Percentiles rank a stretch among this genome's conserved stretches.
Evolutionary conservation across 306 rosid species (phyloP).

Genomic region (Quercus bicolor): DNA sequence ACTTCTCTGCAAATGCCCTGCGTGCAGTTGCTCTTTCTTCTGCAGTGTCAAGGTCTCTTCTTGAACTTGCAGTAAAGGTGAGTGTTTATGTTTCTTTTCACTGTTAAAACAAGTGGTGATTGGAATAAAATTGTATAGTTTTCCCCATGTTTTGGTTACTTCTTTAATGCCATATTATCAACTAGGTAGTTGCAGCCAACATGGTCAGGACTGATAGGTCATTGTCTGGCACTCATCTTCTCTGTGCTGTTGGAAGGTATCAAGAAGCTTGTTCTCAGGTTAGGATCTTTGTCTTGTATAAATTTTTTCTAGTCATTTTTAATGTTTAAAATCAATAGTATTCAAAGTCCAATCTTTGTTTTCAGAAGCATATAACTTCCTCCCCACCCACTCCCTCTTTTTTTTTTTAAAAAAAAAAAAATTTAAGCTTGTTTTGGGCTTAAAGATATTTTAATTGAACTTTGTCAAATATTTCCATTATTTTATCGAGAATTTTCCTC

Average conservation of each 20-base stretch:
- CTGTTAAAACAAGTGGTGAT: slow-evolving; percentile 17
- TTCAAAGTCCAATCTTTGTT: not conserved
- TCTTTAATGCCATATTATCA: slow-evolving; percentile 1
- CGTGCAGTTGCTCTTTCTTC: slow-evolving; percentile 98
- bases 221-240: slow-evolving; percentile 94
- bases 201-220: slow-evolving; percentile 99
- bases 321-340: not conserved
- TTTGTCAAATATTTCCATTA: not conserved
- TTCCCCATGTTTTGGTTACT: slow-evolving; percentile 18
- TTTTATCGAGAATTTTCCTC: not conserved
- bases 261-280: slow-evolving; percentile 99
- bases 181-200: slow-evolving; percentile 97
- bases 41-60: slow-evolving; percentile 88
- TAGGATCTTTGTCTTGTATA: slow-evolving; percentile 11
- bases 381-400: not conserved
- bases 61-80: slow-evolving; percentile 98
- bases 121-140: slow-evolving; percentile 14
- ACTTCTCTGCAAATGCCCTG: slow-evolving; percentile 82
- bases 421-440: not conserved
- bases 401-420: too few species aligned
- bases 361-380: not conserved
- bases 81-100: slow-evolving; percentile 29
- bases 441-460: not conserved
- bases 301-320: not conserved
- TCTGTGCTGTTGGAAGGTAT: slow-evolving; percentile 94